phyloP scores from a whole-genome alignment of 23 red algal species.

The Agarophyton chilense region DNA sequence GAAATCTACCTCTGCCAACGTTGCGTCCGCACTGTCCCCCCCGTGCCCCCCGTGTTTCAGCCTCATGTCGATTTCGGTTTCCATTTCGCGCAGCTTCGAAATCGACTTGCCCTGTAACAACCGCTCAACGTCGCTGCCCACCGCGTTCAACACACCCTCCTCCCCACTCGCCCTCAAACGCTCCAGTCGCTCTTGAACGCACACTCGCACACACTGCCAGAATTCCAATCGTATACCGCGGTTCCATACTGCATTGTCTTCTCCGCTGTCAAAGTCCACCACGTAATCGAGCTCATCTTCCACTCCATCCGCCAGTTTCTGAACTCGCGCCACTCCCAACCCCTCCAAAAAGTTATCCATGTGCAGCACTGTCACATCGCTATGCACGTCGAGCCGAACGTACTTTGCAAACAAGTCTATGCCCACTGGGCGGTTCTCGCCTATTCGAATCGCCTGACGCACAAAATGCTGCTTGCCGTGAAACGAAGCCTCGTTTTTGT shows the following conservation, averaged over 20 bases:
- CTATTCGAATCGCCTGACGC: slow-evolving; percentile 76
- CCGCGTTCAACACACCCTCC: background rate
- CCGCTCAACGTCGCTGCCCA: slow-evolving; percentile 33
- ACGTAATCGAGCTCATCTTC: slow-evolving; percentile 75
- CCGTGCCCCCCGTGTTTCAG: slow-evolving; percentile 25
- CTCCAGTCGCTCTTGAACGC: background rate
- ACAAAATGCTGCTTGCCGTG: slow-evolving; percentile 74
- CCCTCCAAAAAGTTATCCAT: slow-evolving; percentile 31
- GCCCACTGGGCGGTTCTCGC: slow-evolving; percentile 35
- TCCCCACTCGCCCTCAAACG: background rate
- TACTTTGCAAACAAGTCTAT: slow-evolving; percentile 66
- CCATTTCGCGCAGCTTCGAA: slow-evolving; percentile 24
- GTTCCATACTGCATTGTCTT: slow-evolving; percentile 50
- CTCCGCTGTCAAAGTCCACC: slow-evolving; percentile 32
- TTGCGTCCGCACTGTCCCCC: slow-evolving; percentile 1
- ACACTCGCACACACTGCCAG: slow-evolving; percentile 40
- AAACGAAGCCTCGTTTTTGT: slow-evolving; percentile 71
- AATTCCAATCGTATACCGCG: slow-evolving; percentile 34
- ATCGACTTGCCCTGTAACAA: slow-evolving; percentile 41
- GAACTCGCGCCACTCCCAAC: background rate
- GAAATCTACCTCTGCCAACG: slow-evolving; percentile 48
- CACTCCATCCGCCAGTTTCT: slow-evolving; percentile 34
- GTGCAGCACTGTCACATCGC: background rate
- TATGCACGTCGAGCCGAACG: slow-evolving; percentile 54
- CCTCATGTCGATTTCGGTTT: slow-evolving; percentile 22